A percentile compares a stretch with the other conserved stretches of the same genome.
Evolutionary conservation across 2,329 filamentous ascomycete genomes (phyloP).

Genomic region (Fusarium humuli): DNA sequence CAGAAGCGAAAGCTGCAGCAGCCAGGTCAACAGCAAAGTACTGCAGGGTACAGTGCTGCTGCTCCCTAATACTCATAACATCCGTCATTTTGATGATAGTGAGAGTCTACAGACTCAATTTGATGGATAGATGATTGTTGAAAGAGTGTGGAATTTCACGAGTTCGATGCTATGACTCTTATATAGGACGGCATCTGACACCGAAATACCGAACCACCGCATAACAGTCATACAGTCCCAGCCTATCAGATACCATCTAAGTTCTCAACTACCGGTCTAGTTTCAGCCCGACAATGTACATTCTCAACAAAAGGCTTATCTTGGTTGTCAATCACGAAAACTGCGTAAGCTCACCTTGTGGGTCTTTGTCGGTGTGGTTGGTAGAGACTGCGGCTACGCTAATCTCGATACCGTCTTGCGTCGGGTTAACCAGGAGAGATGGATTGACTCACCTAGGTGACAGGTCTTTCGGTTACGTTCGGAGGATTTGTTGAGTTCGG

Average conservation of each 20-base stretch:
- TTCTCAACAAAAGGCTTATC: constrained; percentile 32
- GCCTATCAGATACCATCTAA: not conserved
- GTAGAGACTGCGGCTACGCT: constrained; percentile 24
- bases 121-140: not conserved
- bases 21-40: constrained; percentile 43
- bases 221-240: not conserved
- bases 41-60: constrained; percentile 42
- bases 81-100: constrained; percentile 38
- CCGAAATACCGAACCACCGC: constrained; percentile 20
- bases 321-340: constrained; percentile 31
- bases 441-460: constrained; percentile 38
- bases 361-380: constrained; percentile 14
- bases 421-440: constrained; percentile 30
- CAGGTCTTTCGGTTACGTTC: constrained; percentile 27
- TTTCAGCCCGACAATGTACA: constrained; percentile 8
- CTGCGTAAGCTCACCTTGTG: constrained; percentile 25
- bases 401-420: constrained; percentile 26
- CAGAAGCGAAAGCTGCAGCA: constrained; percentile 42
- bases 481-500: constrained; percentile 27
- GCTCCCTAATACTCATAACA: constrained; percentile 40
- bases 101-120: not conserved
- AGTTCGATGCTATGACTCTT: constrained; percentile 11
- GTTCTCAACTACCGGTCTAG: not conserved
- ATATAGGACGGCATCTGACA: constrained; percentile 15
- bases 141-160: not conserved